Evolutionary conservation across 129 eudicot species (phyloP).

Genomic region (Tanacetum coccineum): DNA sequence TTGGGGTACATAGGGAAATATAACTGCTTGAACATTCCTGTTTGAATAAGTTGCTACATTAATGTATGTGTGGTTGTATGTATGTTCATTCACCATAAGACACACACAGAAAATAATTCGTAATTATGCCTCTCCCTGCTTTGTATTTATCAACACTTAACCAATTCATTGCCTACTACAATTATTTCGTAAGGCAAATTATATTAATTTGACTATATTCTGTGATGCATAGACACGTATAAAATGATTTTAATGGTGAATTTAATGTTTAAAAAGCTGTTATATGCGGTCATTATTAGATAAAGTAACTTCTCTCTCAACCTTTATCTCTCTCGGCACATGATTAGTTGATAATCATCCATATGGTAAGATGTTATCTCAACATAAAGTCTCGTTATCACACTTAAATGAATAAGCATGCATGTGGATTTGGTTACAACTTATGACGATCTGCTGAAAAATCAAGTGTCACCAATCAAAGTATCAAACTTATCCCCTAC

Average conservation of each 20-base stretch:
- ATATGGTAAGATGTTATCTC: conserved; percentile 22
- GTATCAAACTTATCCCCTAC: not conserved
- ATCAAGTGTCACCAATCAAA: conserved; percentile 36
- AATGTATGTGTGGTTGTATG: not conserved
- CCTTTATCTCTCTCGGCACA: not conserved
- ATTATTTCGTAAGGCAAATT: no score
- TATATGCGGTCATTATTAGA: no score
- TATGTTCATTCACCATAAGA: conserved; percentile 10
- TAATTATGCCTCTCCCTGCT: not conserved
- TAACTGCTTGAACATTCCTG: no score
- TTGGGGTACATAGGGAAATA: no score
- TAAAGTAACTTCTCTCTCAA: no score
- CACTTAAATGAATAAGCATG: conserved; percentile 43
- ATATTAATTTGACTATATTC: no score
- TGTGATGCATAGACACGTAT: no score
- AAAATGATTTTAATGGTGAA: no score
- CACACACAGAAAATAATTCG: not conserved
- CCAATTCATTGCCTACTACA: no score
- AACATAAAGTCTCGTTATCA: conserved; percentile 36
- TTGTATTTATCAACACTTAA: not conserved
- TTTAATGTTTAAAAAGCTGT: no score
- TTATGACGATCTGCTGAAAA: conserved; percentile 31
- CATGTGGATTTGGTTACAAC: conserved; percentile 75
- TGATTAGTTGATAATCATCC: conserved; percentile 15
- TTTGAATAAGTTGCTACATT: no score